Base-by-base conservation (phyloP, 805 yeast species). In the Phaffomyces thermotolerans region DNA sequence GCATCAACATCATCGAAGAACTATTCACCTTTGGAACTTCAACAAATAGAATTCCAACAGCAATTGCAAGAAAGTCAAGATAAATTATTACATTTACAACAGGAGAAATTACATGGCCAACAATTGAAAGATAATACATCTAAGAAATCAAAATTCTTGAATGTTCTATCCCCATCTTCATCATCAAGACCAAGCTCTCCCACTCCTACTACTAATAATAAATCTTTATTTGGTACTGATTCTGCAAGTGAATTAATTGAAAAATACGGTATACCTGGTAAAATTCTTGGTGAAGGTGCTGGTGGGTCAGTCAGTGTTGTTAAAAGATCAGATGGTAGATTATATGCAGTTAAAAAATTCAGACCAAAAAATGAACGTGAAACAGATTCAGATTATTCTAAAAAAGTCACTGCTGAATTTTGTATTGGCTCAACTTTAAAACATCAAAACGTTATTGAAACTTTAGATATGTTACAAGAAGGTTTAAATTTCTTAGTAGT, bases 271-370 rank as follows among this genome's bases (percentile, higher is more conserved):
- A 71, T 78, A 22, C 75, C 81, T 2, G 95, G 95, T 12, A 74
- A 75, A 49, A 68, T 82, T 20, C 68, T 88, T 40, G 98, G 98
- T 20, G 79, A 90, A 45, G 98, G 98, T 13, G 97, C 97, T 2
- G 90, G 95, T 22, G 97, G 98, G 2, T 82, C 93, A 1, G 98
- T 90, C n/a, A 75, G 84, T 35, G 72, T 87, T 42, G 83, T 89
- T 46, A 76, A 78, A 46, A 74, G 84, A 41, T 60, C 74, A 0
- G 81, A 80, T 50, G 74, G 77, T 22, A 72, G 76, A 47, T 60
- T 86, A 5, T 88, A 76, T 64, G 98, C 98, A 0, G 85, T 91
- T 42, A 90, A 90, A 66, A 84, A 86, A 62, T 89, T 91, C 62
- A 72, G 95, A 47, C 66, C 83, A 9, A 79, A 80, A 53, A 67